Evolutionary conservation across 352 stramenopile genomes (phyloP).

Genomic region (Phytophthora gonapodyides): DNA sequence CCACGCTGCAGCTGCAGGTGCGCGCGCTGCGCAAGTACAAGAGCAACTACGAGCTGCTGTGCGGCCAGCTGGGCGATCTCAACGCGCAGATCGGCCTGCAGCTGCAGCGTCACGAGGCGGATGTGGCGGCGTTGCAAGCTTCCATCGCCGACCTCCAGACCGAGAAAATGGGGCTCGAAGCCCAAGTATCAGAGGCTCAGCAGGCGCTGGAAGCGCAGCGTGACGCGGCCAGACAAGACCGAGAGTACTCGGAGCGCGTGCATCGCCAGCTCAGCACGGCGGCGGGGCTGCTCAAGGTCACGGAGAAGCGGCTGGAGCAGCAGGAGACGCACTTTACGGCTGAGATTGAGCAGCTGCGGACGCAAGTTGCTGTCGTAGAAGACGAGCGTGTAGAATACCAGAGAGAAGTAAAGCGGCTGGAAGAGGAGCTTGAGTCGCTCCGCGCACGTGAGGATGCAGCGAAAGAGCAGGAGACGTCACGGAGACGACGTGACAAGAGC

Average conservation of each 20-base stretch:
- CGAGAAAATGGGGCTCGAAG: conserved; percentile 45
- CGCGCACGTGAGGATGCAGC: conserved; percentile 3
- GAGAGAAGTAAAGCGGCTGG: conserved; percentile 4
- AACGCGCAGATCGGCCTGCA: conserved; percentile 74
- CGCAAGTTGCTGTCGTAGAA: conserved; percentile 15
- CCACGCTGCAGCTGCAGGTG: conserved; percentile 52
- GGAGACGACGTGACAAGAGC: conserved; percentile 27
- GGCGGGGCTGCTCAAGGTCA: conserved; percentile 60
- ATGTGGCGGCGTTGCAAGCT: conserved; percentile 52
- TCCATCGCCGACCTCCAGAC: conserved; percentile 44
- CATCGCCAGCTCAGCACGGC: conserved; percentile 64
- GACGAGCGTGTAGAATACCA: conserved; percentile 18
- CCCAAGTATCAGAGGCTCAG: conserved; percentile 21
- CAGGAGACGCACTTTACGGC: conserved; percentile 35
- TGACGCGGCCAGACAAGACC: conserved; percentile 41
- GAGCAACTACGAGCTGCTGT: conserved; percentile 76
- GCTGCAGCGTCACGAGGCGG: conserved; percentile 69
- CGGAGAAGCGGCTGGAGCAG: conserved; percentile 52
- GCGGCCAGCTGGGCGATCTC: conserved; percentile 64
- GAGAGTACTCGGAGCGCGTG: conserved; percentile 60
- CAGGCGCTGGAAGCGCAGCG: conserved; percentile 25
- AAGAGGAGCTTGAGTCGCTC: conserved; percentile 33
- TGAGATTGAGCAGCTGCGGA: conserved; percentile 25
- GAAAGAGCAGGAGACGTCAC: conserved; percentile 38
- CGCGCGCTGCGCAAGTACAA: conserved; percentile 73